phyloP scores from a whole-genome alignment of 31 red algal species.

The Porphyra umbilicalis region DNA sequence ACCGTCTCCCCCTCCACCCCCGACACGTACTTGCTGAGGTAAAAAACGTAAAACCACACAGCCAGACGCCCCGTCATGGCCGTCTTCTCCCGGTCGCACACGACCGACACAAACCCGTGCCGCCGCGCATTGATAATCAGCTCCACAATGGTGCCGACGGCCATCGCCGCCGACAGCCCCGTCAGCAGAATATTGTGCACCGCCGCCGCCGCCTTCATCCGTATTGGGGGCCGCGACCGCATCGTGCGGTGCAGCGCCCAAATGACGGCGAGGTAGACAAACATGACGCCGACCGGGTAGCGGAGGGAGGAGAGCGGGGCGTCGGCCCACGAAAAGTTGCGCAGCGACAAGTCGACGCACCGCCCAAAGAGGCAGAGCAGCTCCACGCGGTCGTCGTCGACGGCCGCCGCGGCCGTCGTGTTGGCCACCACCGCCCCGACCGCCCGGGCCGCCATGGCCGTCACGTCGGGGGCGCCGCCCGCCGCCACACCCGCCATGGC shows the following conservation, averaged over 20 bases:
- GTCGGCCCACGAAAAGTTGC: slow-evolving; percentile 42
- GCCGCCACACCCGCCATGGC: too few relatives aligned
- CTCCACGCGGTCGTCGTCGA: neutral
- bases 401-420: neutral
- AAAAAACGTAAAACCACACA: slow-evolving; percentile 98
- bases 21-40: slow-evolving; percentile 65
- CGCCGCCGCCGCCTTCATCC: slow-evolving; percentile 25
- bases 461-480: too few relatives aligned
- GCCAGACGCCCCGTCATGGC: slow-evolving; percentile 72
- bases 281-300: slow-evolving; percentile 59
- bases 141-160: slow-evolving; percentile 53
- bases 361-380: neutral
- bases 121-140: slow-evolving; percentile 16
- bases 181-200: slow-evolving; percentile 88
- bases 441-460: neutral
- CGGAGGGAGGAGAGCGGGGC: slow-evolving; percentile 50
- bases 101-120: slow-evolving; percentile 21
- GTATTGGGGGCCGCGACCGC: slow-evolving; percentile 57
- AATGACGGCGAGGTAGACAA: slow-evolving; percentile 69
- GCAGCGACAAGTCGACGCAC: slow-evolving; percentile 4
- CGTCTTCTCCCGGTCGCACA: slow-evolving; percentile 48
- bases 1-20: neutral
- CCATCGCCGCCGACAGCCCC: slow-evolving; percentile 65
- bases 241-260: slow-evolving; percentile 68
- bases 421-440: too few relatives aligned